phyloP scores from a whole-genome alignment of 2,329 filamentous ascomycete species.

The Xylariaceae sp. region DNA sequence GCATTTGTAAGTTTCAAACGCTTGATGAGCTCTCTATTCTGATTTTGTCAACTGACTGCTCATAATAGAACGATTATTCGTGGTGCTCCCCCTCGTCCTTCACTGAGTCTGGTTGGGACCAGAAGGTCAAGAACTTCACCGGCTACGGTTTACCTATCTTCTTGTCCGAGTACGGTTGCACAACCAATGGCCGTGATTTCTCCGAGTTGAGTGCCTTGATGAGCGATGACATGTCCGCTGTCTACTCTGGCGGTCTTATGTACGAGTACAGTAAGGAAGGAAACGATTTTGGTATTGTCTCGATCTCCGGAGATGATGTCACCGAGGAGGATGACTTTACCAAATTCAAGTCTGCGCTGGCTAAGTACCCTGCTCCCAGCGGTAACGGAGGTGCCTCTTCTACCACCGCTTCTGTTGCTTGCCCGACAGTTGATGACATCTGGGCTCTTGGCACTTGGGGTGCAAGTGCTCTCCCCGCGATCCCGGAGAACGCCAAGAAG shows the following conservation, averaged over 20 bases:
- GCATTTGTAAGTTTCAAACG: conserved; percentile 50
- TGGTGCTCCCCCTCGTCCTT: conserved; percentile 73
- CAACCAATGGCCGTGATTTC: conserved; percentile 74
- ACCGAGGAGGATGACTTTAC: conserved; percentile 60
- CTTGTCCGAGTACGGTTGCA: conserved; percentile 94
- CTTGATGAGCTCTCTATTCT: not conserved
- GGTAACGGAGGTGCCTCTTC: conserved; percentile 46
- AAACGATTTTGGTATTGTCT: conserved; percentile 76
- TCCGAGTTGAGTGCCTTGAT: conserved; percentile 77
- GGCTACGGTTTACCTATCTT: conserved; percentile 88
- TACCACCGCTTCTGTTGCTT: conserved; percentile 42
- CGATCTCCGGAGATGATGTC: conserved; percentile 52
- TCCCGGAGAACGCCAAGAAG: conserved; percentile 44
- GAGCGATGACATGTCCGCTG: conserved; percentile 72
- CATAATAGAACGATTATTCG: conserved; percentile 69
- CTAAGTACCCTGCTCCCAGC: conserved; percentile 45
- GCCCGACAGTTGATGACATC: conserved; percentile 42
- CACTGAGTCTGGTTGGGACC: conserved; percentile 70
- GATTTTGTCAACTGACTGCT: conserved; percentile 10
- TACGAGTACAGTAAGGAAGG: conserved; percentile 88
- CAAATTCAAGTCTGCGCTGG: conserved; percentile 44
- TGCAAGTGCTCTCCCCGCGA: conserved; percentile 45
- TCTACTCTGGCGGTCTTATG: conserved; percentile 94
- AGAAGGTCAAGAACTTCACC: conserved; percentile 83
- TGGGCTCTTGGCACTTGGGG: conserved; percentile 46